Evolutionary conservation across 164 flowering plant species (phyloP), one percentile per base, ranked within the genome.

Genomic region (Paratinospora sagittata): DNA sequence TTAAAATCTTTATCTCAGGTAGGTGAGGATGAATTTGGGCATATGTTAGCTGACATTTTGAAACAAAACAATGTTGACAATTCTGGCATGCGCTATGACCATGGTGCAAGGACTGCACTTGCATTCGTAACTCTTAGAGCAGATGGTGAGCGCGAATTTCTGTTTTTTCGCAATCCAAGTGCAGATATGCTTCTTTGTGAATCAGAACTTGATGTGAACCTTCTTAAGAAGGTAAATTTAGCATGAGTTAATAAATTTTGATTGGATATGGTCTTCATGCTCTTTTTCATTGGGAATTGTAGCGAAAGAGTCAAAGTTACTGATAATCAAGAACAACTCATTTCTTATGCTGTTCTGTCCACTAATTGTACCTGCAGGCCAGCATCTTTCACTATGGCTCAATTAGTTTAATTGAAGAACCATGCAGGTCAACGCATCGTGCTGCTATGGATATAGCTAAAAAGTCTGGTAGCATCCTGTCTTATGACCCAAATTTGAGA

Each of bases 101-200:
- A 65, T 39, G 75, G 63, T 74, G 93, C 96, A 68, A 80, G 91
- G 68, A 90, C 96, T 49, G 88, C 93, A 8, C 77, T 90, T 41
- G 91, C 93, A 27, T 90, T 90, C 83, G 85, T 87, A 14, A 85
- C 90, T 0, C 88, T 88, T 1, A 78, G 89, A 81, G 85, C 84
- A 67, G 96, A 90, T 70, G 93, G 91, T 2, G 93, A 90, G 76
- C 86, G 93, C 63, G 93, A 90, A 67, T 88, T 90, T 80, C 57
- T 90, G 84, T 90, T 90, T 74, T 90, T 79, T 78, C 86, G 96
- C n/a, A 76, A 88, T 77, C 91, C 96, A 43, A 90, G 93, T 73
- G 96, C 96, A 64, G 96, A 87, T 70, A 88, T 90, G 90, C 91
- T 87, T 76, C 83, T 90, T 47, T 77, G n/a, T 62, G 92, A 87